These are phyloP conservation scores for Meyerozyma elateridarum DNA, from an alignment of 1,139 yeast genomes.

Conservation along the genomic window DNA sequence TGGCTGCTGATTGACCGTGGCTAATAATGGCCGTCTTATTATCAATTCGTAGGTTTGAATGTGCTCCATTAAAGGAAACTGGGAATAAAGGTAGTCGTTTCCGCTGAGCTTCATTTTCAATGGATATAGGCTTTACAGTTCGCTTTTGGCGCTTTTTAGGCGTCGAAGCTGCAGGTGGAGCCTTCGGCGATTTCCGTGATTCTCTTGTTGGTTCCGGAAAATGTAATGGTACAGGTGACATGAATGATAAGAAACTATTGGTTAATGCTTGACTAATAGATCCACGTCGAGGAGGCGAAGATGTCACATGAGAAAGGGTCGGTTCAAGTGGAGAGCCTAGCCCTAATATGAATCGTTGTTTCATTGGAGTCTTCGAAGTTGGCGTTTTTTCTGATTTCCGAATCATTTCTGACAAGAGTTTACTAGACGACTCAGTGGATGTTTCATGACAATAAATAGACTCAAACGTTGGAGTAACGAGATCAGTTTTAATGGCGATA, in stretches of 20 bases:
- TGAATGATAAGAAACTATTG: background rate
- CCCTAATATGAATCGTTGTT: background rate
- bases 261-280: conserved; percentile 1
- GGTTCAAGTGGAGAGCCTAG: conserved; percentile 2
- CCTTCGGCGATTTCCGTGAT: no score
- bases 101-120: background rate
- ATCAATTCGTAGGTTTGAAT: conserved; percentile 3
- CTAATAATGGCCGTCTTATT: conserved; percentile 5
- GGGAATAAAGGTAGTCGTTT: conserved; percentile 1
- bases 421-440: conserved; percentile 1
- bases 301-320: conserved; percentile 1
- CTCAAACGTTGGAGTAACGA: conserved; percentile 27
- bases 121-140: conserved; percentile 1
- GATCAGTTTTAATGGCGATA: conserved; percentile 16
- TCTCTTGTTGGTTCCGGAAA: no score
- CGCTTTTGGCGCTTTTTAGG: no score
- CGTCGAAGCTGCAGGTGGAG: no score
- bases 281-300: conserved; percentile 2
- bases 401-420: conserved; percentile 1
- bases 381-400: conserved; percentile 1
- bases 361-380: background rate
- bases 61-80: conserved; percentile 4
- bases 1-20: conserved; percentile 12
- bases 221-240: background rate
- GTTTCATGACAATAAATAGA: conserved; percentile 17